Evolutionary conservation across 805 yeast genomes (phyloP).

Genomic region (Metschnikowia dekortorum): DNA sequence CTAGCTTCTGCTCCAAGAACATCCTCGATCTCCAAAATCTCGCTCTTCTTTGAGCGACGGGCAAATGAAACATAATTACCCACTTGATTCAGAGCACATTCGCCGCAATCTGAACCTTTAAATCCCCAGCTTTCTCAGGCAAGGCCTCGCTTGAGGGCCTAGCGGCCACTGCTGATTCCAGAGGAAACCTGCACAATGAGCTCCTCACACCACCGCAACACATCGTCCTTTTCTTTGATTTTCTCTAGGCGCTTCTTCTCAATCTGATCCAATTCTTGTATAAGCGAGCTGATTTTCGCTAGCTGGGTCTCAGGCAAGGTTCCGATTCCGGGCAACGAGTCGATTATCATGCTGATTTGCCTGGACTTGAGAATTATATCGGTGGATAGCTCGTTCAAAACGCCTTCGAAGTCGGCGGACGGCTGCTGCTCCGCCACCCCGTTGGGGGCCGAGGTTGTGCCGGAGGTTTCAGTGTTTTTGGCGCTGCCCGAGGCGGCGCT

Average conservation of each 20-base stretch:
- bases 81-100: no score
- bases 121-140: no score
- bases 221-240: conserved; percentile 57
- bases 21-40: no score
- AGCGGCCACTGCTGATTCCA: conserved; percentile 42
- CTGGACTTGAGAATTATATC: conserved; percentile 83
- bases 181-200: conserved; percentile 57
- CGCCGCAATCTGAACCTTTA: no score
- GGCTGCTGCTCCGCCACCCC: not conserved
- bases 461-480: conserved; percentile 14
- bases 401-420: conserved; percentile 32
- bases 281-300: conserved; percentile 55
- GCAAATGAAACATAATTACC: no score
- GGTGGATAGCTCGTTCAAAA: conserved; percentile 70
- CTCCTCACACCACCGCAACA: conserved; percentile 59
- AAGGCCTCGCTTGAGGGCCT: not conserved
- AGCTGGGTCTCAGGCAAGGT: conserved; percentile 74
- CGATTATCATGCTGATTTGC: conserved; percentile 81
- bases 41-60: no score
- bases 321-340: conserved; percentile 89
- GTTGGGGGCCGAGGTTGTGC: conserved; percentile 15
- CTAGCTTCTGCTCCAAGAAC: no score
- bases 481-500: conserved; percentile 47
- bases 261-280: conserved; percentile 54
- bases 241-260: conserved; percentile 57